Evolutionary conservation across 768 basidiomycete species (phyloP), one percentile per base, ranked within the genome.

Genomic region (Megacollybia marginata): DNA sequence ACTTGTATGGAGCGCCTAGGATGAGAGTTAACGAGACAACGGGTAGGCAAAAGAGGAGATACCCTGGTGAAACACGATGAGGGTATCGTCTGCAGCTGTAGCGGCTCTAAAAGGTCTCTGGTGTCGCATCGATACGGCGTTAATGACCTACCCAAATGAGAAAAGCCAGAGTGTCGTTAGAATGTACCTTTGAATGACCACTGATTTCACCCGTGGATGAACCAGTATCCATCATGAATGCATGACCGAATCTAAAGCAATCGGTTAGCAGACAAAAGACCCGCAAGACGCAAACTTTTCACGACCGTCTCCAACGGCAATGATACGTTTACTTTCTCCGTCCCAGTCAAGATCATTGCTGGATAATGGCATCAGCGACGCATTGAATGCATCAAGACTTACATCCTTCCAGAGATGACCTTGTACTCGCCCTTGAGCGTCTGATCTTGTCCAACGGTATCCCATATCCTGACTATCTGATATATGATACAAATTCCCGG

Each of bases 301-400:
- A 52, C 83, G 76, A 33, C 93, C 93, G 55, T 95, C 91, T 48
- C 95, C 95, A 11, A 90, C 94, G 7, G 86, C 90, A 45, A 97
- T 88, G 50, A 98, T 87, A n/a, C 95, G 79, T 64, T 96, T 95
- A 61, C 88, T 91, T 65, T 97, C 95, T 1, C 88, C 88, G 59
- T 97, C 95, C 95, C 95, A 98, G 10, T 85, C 86, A 18, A 98
- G 78, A 67, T 97, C 95, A 57, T 93, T 93, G 55, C 93, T 92
- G 55, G 13, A 49, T 10, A 15, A 42, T 36, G 38, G n/a, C n/a
- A n/a, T n/a, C n/a, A 47, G 42, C 15, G 42, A 9, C 40, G 44
- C 38, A 2, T 19, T 42, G 11, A 42, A 28, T 15, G 19, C 12
- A 42, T 42, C 44, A 34, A 32, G 9, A 69, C 79, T 52, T 62